A percentile compares a stretch with the other conserved stretches of the same genome.
phyloP scores from a whole-genome alignment of 306 rosid genomes.

The Lathyrus sativus region DNA sequence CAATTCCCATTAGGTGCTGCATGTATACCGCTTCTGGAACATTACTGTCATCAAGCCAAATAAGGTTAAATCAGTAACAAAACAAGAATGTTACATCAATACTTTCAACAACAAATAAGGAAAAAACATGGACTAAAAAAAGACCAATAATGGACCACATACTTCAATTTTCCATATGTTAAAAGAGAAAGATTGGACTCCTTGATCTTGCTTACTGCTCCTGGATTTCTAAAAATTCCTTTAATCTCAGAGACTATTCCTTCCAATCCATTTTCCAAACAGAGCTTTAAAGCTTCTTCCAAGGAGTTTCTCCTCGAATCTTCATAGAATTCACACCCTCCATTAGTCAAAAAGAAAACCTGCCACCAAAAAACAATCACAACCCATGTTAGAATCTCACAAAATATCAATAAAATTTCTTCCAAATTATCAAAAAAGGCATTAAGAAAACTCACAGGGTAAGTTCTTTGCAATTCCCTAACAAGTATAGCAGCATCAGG shows the following conservation, averaged over 20 bases:
- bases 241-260: conserved; percentile 89
- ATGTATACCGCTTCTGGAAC: conserved; percentile 85
- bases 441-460: conserved; percentile 55
- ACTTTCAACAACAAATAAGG: neutral
- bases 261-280: conserved; percentile 76
- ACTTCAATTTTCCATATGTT: conserved; percentile 84
- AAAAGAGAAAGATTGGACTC: conserved; percentile 82
- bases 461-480: conserved; percentile 56
- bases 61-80: neutral
- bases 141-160: conserved; percentile 19
- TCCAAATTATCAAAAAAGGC: neutral
- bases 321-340: conserved; percentile 69
- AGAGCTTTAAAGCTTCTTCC: conserved; percentile 86
- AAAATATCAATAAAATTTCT: neutral
- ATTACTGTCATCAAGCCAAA: conserved; percentile 56
- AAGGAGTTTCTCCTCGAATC: conserved; percentile 86
- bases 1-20: conserved; percentile 90
- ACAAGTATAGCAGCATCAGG: conserved; percentile 75
- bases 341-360: conserved; percentile 93
- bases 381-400: neutral
- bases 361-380: conserved; percentile 31
- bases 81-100: neutral
- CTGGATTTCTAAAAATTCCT: conserved; percentile 77
- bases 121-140: neutral
- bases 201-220: conserved; percentile 61